Base-by-base conservation (phyloP, 148 eudicot genomes). In the Silene latifolia region DNA sequence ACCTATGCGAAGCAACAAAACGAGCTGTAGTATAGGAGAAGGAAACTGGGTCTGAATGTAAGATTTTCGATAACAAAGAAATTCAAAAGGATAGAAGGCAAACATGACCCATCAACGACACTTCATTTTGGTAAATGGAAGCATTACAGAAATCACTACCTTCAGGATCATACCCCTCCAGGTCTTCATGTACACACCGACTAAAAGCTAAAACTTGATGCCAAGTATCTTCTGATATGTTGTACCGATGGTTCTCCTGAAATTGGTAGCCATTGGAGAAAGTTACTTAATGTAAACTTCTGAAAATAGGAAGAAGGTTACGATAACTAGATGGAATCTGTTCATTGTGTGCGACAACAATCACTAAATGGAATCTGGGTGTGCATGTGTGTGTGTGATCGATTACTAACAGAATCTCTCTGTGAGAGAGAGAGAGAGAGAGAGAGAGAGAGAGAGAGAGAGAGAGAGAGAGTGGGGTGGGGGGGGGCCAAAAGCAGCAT, bases 141-240 rank as follows among this genome's bases (percentile, higher is more conserved):
- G 11, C 13, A 17, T 17, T n/a, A 56, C 24, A 17, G 46, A 53
- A 42, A 77, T 69, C 76, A 81, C 44, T 92, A 92, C 98, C 97
- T 92, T 89, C 91, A 74, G 91, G 96, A 79, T 92, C 98, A 84
- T 90, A 94, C 69, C 97, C 98, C 82, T 89, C 93, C 65, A 94
- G 88, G 82, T 94, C 85, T 83, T 95, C 98, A 84, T 89, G 98
- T 67, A 95, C 97, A 83, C 92, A 88, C 8, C 96, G 90, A 76
- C 97, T 95, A 80, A 95, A 95, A 20, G 96, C 88, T 76, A 95
- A 85, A 77, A 95, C 96, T 82, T 95, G 98, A 76, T 82, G 77
- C 97, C 98, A 90, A 11, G 97, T 95, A 78, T 92, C 98, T 89
- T 89, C 97, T 39, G 98, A 88, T 54, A 95, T 90, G 80, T 95